Base-by-base conservation (phyloP, 2,329 filamentous ascomycete species). In the Cordyceps militaris region DNA sequence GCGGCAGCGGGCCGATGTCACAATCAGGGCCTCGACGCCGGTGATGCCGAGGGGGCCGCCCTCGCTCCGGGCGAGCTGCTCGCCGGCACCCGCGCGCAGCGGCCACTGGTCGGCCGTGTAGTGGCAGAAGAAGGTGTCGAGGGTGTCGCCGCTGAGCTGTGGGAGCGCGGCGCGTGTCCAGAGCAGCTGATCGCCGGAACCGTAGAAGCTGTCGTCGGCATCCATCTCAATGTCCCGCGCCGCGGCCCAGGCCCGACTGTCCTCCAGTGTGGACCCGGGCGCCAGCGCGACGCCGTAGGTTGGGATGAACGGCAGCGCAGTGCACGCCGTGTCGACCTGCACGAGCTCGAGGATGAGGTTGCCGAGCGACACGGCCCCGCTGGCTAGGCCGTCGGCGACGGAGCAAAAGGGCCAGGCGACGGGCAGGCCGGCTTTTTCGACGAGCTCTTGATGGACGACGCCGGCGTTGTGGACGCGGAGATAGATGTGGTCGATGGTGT, bases 271-370 rank as follows among this genome's bases (percentile, higher is more conserved):
- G 53, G 14, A 21, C 8, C 8, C n/a, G 21, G 53, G 44, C n/a
- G 34, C 42, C 28, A 56, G 43, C 4, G 53, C 44, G 2, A 56
- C 53, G 44, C 34, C 53, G 53, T 56, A 24, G n/a, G 40, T 34
- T 23, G 53, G 53, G 7, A 56, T 23, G 14, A 46, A 46, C 14
- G 52, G 42, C 30, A 47, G 6, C 14, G 26, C n/a, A 32, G 32
- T 11, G 43, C 32, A 5, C 5, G 43, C 28, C 16, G 38, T 38
- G 21, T 21, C 13, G 19, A 42, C 47, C 44, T 56, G 43, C 9
- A 56, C 53, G 53, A 56, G 53, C 53, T 56, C 44, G n/a, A 49
- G 44, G 34, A 49, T 46, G n/a, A 49, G 34, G 24, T 42, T 56
- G 43, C 44, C 53, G 24, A 56, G 53, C 24, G 34, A 56, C 7